Percentiles rank a stretch among this genome's conserved stretches.
phyloP scores from a whole-genome alignment of 169 alveolate species.

The Babesia ovata region DNA sequence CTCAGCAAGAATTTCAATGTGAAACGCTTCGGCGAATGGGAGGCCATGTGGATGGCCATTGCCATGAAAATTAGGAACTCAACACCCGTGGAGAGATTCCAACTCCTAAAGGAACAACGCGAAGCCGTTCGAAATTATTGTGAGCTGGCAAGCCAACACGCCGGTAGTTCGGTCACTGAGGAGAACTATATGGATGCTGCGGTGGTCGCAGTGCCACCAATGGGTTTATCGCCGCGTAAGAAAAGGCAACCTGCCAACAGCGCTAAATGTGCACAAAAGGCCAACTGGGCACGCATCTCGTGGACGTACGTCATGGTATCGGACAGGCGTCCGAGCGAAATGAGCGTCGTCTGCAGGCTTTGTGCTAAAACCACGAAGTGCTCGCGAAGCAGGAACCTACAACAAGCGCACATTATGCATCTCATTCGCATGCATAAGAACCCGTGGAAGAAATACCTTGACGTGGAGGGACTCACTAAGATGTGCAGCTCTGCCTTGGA shows the following conservation, averaged over 20 bases:
- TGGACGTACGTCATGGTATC: conserved; percentile 62
- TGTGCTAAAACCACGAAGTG: conserved; percentile 69
- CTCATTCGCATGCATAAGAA: conserved; percentile 70
- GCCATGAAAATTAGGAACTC: conserved; percentile 76
- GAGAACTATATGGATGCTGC: background rate
- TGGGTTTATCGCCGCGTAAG: conserved; percentile 17
- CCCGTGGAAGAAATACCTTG: conserved; percentile 70
- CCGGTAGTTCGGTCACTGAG: background rate
- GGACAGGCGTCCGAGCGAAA: conserved; percentile 31
- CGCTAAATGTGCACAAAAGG: conserved; percentile 49
- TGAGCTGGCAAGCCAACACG: conserved; percentile 45
- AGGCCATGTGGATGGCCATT: conserved; percentile 80
- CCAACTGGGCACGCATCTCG: conserved; percentile 62
- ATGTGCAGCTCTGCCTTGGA: conserved; percentile 70
- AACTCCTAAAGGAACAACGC: conserved; percentile 75
- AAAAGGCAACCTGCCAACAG: conserved; percentile 27
- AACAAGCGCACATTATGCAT: conserved; percentile 70
- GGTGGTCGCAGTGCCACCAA: conserved; percentile 6
- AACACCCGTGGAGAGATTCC: conserved; percentile 74
- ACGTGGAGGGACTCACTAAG: conserved; percentile 67
- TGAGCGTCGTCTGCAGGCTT: conserved; percentile 61
- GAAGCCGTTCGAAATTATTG: conserved; percentile 72
- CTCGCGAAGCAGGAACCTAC: conserved; percentile 67
- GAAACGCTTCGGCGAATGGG: conserved; percentile 76
- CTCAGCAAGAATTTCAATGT: conserved; percentile 78